These are phyloP conservation scores for Zancudomyces culisetae DNA, from an alignment of 371 early-diverging fungal species.

Conservation along the genomic window DNA sequence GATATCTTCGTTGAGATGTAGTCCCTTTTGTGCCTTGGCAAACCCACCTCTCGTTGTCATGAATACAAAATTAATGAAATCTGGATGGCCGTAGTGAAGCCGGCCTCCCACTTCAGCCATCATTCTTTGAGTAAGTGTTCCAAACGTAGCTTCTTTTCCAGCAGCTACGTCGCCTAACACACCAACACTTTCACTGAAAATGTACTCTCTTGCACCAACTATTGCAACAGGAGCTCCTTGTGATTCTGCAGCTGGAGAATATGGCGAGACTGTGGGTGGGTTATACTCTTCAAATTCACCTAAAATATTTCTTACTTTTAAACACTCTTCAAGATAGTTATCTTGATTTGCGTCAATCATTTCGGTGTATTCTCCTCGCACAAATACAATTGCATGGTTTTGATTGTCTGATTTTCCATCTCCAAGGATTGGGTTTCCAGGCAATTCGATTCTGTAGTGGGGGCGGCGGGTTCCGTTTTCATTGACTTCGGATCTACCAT, in stretches of 20 bases:
- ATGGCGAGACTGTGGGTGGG: slow-evolving; percentile 41
- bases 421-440: slow-evolving; percentile 74
- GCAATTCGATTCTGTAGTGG: slow-evolving; percentile 53
- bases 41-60: slow-evolving; percentile 80
- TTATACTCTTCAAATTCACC: slow-evolving; percentile 70
- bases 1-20: slow-evolving; percentile 85
- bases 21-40: slow-evolving; percentile 76
- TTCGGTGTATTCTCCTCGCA: slow-evolving; percentile 69
- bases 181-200: slow-evolving; percentile 76
- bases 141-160: slow-evolving; percentile 77
- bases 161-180: slow-evolving; percentile 79
- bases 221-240: slow-evolving; percentile 60
- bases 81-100: slow-evolving; percentile 81
- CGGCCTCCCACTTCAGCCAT: slow-evolving; percentile 71
- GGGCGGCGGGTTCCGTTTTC: slow-evolving; percentile 51
- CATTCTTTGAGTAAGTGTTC: slow-evolving; percentile 70
- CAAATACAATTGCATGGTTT: slow-evolving; percentile 66
- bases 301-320: slow-evolving; percentile 70
- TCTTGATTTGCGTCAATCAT: slow-evolving; percentile 85
- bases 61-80: slow-evolving; percentile 71
- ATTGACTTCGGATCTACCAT: slow-evolving; percentile 42
- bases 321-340: slow-evolving; percentile 71
- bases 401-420: slow-evolving; percentile 87
- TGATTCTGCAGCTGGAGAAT: slow-evolving; percentile 33
- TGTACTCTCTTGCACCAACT: slow-evolving; percentile 78